A percentile compares a stretch with the other conserved stretches of the same genome.
Evolutionary conservation across 371 early-diverging fungal genomes (phyloP).

Genomic region (Mucor piriformis): DNA sequence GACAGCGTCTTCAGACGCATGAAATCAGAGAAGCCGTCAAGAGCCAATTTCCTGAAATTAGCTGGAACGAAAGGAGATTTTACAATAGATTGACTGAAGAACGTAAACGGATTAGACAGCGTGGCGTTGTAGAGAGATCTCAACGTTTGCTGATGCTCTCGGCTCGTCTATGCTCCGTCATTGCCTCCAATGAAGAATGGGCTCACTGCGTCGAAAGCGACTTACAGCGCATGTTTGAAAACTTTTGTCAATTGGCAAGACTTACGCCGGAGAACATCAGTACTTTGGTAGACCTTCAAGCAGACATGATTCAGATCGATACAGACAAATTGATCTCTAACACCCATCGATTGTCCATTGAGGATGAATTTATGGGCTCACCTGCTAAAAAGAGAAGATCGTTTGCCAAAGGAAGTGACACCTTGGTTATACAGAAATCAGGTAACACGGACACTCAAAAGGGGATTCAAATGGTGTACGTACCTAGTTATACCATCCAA

Average conservation of each 20-base stretch:
- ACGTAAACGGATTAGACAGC: constrained; percentile 48
- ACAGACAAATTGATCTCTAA: constrained; percentile 31
- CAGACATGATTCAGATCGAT: constrained; percentile 26
- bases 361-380: constrained; percentile 17
- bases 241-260: constrained; percentile 33
- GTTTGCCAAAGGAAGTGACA: constrained; percentile 12
- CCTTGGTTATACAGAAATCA: constrained; percentile 1
- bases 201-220: constrained; percentile 35
- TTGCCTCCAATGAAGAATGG: constrained; percentile 45
- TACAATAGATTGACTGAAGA: constrained; percentile 65
- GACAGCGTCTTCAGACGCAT: constrained; percentile 47
- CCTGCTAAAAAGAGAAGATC: constrained; percentile 39
- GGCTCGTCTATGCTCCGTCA: constrained; percentile 40
- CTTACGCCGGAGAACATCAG: constrained; percentile 20
- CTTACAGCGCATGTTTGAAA: constrained; percentile 35
- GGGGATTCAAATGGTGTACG: constrained; percentile 41
- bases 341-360: constrained; percentile 31
- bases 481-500: constrained; percentile 41
- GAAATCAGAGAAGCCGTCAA: constrained; percentile 65
- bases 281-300: constrained; percentile 25
- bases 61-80: constrained; percentile 65
- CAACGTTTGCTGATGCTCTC: constrained; percentile 34
- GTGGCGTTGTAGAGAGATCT: constrained; percentile 38
- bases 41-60: constrained; percentile 56
- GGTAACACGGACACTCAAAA: constrained; percentile 25